Conservation (phyloP, 129 eudicot species). For the Oenanthe sinensis region DNA sequence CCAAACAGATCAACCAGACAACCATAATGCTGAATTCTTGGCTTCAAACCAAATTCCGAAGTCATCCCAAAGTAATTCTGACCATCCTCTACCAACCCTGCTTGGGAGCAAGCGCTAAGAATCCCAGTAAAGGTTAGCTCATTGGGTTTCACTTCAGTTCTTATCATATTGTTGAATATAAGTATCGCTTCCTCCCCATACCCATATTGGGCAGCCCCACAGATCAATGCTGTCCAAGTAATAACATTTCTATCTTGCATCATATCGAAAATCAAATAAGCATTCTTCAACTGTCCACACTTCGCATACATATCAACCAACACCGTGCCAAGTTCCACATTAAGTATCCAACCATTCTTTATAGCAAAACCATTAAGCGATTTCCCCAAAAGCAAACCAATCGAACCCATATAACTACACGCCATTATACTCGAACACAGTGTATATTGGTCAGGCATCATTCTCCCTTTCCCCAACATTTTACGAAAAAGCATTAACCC, state of each 20-base stretch:
- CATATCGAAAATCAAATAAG: constrained; percentile 33
- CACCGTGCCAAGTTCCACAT: constrained; percentile 45
- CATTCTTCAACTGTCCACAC: constrained; percentile 47
- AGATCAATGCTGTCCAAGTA: constrained; percentile 65
- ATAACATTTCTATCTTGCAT: constrained; percentile 34
- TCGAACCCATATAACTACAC: constrained; percentile 41
- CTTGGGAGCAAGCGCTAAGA: constrained; percentile 52
- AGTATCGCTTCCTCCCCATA: constrained; percentile 33
- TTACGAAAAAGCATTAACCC: constrained; percentile 35
- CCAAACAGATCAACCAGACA: constrained; percentile 74
- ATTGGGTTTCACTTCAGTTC: constrained; percentile 41
- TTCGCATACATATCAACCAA: constrained; percentile 60
- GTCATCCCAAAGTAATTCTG: constrained; percentile 37
- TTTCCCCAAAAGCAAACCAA: constrained; percentile 44
- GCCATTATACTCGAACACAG: constrained; percentile 33
- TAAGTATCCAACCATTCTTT: constrained; percentile 38
- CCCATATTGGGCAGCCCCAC: constrained; percentile 56
- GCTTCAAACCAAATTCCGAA: constrained; percentile 33
- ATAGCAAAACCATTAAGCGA: constrained; percentile 40
- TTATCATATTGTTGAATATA: constrained; percentile 41
- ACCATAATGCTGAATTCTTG: constrained; percentile 61
- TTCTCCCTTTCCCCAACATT: constrained; percentile 25
- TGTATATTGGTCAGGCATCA: constrained; percentile 43
- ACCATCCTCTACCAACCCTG: constrained; percentile 65
- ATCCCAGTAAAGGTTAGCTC: constrained; percentile 64